These are phyloP conservation scores for Eucalyptus sp. DNA, from an alignment of 345 rosid genomes.

Conservation along the genomic window DNA sequence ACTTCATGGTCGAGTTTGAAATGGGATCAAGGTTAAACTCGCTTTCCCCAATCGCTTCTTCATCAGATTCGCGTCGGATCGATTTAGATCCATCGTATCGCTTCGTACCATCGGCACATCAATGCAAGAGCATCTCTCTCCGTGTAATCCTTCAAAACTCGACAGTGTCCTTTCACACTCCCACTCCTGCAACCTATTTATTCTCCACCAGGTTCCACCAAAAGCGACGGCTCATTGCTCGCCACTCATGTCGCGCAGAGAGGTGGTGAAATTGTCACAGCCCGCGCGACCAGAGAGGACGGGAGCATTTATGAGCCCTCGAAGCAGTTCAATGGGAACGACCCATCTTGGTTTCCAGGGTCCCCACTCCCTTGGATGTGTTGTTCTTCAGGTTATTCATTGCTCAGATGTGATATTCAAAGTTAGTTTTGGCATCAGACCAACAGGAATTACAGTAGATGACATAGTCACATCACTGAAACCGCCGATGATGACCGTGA, in stretches of 20 bases:
- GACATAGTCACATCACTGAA: not conserved
- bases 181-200: not conserved
- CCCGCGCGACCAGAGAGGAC: not conserved
- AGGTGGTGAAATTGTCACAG: not conserved
- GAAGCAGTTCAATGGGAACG: not conserved
- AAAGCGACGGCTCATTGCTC: not conserved
- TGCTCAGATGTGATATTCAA: not conserved
- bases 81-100: not conserved
- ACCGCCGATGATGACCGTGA: not conserved
- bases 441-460: not conserved
- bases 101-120: not conserved
- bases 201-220: not conserved
- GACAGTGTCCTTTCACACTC: not conserved
- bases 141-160: not conserved
- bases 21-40: not conserved
- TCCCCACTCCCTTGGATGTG: not conserved
- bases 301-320: not conserved
- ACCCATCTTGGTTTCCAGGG: not conserved
- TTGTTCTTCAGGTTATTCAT: not conserved
- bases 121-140: not conserved
- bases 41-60: not conserved
- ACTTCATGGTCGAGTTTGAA: not conserved
- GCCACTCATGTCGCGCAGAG: not conserved
- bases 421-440: not conserved
- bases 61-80: not conserved